Base-by-base conservation (phyloP, 2,329 filamentous ascomycete genomes). In the Chaetomiaceae sp. region DNA sequence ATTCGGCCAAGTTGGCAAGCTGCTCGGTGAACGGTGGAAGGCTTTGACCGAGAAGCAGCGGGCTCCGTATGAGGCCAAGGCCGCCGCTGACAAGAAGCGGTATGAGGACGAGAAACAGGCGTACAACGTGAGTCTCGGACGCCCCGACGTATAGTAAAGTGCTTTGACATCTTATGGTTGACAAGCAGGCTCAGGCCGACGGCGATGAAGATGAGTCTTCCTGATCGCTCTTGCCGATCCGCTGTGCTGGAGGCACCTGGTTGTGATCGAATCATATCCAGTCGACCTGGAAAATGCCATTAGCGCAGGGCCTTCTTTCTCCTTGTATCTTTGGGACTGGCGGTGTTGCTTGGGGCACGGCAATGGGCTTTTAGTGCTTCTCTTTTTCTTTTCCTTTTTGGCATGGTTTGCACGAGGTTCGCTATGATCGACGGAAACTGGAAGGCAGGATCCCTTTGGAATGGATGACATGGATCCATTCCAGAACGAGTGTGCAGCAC, bases 11-110 rank as follows among this genome's bases (percentile, higher is more conserved):
- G 92, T 99, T 67, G 94, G 94, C 77, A 97, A 97, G 84, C 81
- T 94, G 67, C 90, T 99, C 57, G 94, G 94, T 75, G 91, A 96
- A 83, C 87, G 88, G 78, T 99, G 94, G 94, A 99, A 99, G 90
- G 88, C 86, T 56, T 81, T 99, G 61, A 89, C 82, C 74, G 90
- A 96, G 64, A 90, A 94, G 81, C 89, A 97, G 74, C 90, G 92
- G 66, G 77, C 80, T 59, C 94, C 94, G 10, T 99, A 97, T 68
- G 92, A 97, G 76, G 88, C 89, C 71, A 97, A 97, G 86, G 94
- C 94, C 69, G 89, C 88, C 48, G 80, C 86, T 61, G 94, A 99
- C 77, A 99, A 97, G 89, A 96, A 97, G 86, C 87, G 94, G 58
- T 99, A 97, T 71, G 92, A 97, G 74, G 89, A 96, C 64, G 90